phyloP scores from a whole-genome alignment of 2,329 filamentous ascomycete genomes.

The Karstenula rhodostoma region DNA sequence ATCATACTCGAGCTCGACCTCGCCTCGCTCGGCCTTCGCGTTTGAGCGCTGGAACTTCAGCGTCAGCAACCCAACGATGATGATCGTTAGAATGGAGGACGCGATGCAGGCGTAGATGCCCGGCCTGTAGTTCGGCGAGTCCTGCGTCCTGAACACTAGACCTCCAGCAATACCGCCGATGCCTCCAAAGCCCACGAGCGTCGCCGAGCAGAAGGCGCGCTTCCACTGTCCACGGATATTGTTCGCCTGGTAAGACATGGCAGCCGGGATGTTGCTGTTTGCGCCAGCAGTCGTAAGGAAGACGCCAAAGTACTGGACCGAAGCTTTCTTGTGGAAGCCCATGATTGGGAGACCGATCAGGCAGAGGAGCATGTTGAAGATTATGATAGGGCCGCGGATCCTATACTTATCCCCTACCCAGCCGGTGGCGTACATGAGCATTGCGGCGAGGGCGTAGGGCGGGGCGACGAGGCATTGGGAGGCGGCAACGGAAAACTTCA shows the following conservation, averaged over 20 bases:
- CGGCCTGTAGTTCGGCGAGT: conserved; percentile 46
- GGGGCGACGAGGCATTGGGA: conserved; percentile 74
- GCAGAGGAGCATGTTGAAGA: conserved; percentile 70
- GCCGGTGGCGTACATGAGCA: conserved; percentile 60
- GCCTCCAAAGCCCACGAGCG: conserved; percentile 77
- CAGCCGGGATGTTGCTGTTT: conserved; percentile 78
- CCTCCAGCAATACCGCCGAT: conserved; percentile 80
- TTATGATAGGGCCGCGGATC: conserved; percentile 71
- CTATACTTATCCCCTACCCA: conserved; percentile 73
- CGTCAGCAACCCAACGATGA: conserved; percentile 43
- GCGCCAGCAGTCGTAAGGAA: conserved; percentile 79
- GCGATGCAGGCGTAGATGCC: conserved; percentile 52
- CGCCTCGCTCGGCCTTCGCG: conserved; percentile 50
- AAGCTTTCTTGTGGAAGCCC: conserved; percentile 67
- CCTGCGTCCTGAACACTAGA: conserved; percentile 69
- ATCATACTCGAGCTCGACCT: conserved; percentile 51
- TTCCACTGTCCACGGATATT: conserved; percentile 92
- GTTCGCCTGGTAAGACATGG: conserved; percentile 84
- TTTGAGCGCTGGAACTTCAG: conserved; percentile 48
- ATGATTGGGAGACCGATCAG: conserved; percentile 76
- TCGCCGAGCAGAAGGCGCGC: conserved; percentile 79
- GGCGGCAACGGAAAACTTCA: conserved; percentile 70
- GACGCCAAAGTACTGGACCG: conserved; percentile 74
- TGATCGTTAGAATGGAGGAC: conserved; percentile 46
- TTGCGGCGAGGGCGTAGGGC: conserved; percentile 46